phyloP scores from a whole-genome alignment of 108 stramenopile species.

The Nitzschia sp. region DNA sequence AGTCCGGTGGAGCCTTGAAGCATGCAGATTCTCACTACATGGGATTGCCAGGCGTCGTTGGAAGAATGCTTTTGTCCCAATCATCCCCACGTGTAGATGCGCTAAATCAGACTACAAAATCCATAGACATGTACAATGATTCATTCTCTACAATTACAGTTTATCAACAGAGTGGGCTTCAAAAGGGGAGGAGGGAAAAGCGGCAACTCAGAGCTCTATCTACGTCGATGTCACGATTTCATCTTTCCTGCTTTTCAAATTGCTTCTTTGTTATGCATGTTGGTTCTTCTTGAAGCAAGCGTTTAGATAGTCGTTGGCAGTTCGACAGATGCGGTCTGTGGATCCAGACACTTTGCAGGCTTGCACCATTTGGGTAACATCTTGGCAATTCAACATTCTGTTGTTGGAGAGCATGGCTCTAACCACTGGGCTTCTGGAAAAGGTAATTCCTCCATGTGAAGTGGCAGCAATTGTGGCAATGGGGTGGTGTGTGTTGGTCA shows the following conservation, averaged over 20 bases:
- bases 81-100: no score
- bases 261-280: background rate
- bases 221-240: background rate
- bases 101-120: no score
- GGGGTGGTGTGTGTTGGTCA: conserved; percentile 3
- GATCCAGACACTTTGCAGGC: conserved; percentile 33
- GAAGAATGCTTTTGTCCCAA: no score
- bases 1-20: no score
- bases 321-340: conserved; percentile 37
- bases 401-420: conserved; percentile 44
- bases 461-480: conserved; percentile 8
- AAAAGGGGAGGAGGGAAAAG: no score
- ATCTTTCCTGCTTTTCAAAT: background rate
- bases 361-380: conserved; percentile 33
- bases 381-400: conserved; percentile 41
- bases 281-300: conserved; percentile 14
- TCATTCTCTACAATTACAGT: no score
- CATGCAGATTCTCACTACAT: no score
- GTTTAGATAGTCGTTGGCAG: conserved; percentile 32
- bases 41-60: no score
- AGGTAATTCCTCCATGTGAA: background rate
- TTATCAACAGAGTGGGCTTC: no score
- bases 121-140: no score
- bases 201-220: no score
- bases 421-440: conserved; percentile 32